phyloP scores from a whole-genome alignment of 495 filamentous ascomycete species.

The Penicillium longicatenatum region DNA sequence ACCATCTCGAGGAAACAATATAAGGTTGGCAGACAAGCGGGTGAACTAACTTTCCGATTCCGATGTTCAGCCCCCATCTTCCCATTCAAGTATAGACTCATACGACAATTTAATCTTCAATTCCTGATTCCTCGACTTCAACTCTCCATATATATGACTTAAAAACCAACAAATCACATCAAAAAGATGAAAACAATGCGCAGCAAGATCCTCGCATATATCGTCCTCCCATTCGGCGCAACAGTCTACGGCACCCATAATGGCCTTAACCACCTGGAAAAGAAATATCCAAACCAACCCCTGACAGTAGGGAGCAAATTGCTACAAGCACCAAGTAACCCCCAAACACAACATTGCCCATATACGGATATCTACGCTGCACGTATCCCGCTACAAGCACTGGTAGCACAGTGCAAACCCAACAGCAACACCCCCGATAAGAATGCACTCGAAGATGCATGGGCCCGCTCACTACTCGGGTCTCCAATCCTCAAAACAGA shows the following conservation, averaged over 20 bases:
- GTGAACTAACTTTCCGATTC: no score
- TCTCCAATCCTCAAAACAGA: conserved; percentile 25
- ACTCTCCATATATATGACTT: no score
- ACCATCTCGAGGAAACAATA: no score
- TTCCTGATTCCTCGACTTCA: no score
- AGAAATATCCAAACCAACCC: conserved; percentile 30
- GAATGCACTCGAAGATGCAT: conserved; percentile 25
- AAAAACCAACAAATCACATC: no score
- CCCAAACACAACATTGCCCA: conserved; percentile 25
- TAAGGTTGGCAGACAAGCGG: background rate
- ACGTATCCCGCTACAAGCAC: conserved; percentile 23
- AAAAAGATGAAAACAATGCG: background rate
- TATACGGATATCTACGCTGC: conserved; percentile 38
- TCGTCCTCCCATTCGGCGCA: conserved; percentile 18
- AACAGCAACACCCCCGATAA: conserved; percentile 1
- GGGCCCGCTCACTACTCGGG: conserved; percentile 30
- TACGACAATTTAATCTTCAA: no score
- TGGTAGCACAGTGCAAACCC: conserved; percentile 10
- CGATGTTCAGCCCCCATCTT: no score
- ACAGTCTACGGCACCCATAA: conserved; percentile 26
- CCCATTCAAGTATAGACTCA: no score
- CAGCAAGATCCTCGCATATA: conserved; percentile 4
- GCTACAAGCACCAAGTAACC: conserved; percentile 17
- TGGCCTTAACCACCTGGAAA: conserved; percentile 30
- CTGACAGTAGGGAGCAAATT: conserved; percentile 20